phyloP scores from a whole-genome alignment of 352 stramenopile species.

The Phytophthora agathidicida region DNA sequence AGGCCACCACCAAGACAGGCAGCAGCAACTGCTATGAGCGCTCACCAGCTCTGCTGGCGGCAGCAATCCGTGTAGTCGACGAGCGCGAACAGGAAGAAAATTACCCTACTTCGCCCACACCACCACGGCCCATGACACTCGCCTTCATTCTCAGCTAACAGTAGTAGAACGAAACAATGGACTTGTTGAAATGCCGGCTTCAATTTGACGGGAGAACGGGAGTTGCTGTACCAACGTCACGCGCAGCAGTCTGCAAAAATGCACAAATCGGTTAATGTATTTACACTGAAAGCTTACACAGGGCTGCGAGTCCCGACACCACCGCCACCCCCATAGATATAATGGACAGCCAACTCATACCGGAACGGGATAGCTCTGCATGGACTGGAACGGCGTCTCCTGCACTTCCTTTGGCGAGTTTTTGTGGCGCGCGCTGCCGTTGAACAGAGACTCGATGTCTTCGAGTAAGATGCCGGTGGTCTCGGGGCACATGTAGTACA shows the following conservation, averaged over 20 bases:
- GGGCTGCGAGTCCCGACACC: neutral
- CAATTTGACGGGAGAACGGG: conserved; percentile 7
- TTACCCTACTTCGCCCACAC: conserved; percentile 1
- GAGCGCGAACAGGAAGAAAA: conserved; percentile 2
- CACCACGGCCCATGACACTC: conserved; percentile 31
- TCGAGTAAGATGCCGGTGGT: conserved; percentile 58
- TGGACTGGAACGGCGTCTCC: conserved; percentile 39
- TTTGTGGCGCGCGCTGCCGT: conserved; percentile 38
- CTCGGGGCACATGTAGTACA: conserved; percentile 58
- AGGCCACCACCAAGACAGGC: neutral
- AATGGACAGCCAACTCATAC: conserved; percentile 25
- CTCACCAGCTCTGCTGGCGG: conserved; percentile 4
- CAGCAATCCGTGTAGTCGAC: conserved; percentile 7
- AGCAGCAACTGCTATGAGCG: conserved; percentile 11
- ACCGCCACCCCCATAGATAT: conserved; percentile 31
- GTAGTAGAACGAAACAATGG: conserved; percentile 1
- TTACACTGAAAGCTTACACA: conserved; percentile 34
- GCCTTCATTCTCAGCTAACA: conserved; percentile 40
- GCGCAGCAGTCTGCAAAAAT: conserved; percentile 9
- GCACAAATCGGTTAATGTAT: conserved; percentile 28
- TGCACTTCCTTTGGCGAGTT: conserved; percentile 37
- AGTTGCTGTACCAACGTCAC: conserved; percentile 2
- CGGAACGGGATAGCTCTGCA: conserved; percentile 21
- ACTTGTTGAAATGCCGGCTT: conserved; percentile 24
- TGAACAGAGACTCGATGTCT: conserved; percentile 63